Conservation (phyloP, 345 rosid genomes). For the Gynandropsis gynandra region DNA sequence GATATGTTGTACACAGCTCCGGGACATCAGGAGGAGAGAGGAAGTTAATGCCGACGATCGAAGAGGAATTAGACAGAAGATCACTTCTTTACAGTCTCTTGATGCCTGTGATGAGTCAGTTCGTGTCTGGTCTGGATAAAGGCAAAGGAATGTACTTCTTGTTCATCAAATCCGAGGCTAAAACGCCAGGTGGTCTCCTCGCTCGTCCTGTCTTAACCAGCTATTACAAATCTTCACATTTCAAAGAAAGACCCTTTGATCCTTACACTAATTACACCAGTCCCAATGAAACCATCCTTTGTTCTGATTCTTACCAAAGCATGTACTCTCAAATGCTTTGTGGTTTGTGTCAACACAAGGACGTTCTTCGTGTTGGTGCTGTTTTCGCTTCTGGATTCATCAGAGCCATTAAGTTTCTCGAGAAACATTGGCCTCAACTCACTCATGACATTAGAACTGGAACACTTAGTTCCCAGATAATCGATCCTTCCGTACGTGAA, state of each 20-base stretch:
- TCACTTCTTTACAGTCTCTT: slow-evolving; percentile 42
- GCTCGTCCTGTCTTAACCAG: slow-evolving; percentile 56
- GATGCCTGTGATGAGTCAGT: slow-evolving; percentile 62
- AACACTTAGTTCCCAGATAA: slow-evolving; percentile 33
- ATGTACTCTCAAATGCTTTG: slow-evolving; percentile 60
- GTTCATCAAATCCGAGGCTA: slow-evolving; percentile 52
- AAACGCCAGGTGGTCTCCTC: slow-evolving; percentile 46
- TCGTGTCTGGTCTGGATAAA: slow-evolving; percentile 41
- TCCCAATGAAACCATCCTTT: slow-evolving; percentile 57
- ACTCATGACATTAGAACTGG: slow-evolving; percentile 40
- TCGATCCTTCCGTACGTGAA: slow-evolving; percentile 40
- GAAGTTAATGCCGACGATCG: slow-evolving; percentile 56
- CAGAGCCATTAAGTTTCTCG: slow-evolving; percentile 51
- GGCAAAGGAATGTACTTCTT: slow-evolving; percentile 61
- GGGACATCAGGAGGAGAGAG: slow-evolving; percentile 77
- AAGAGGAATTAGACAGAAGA: slow-evolving; percentile 47
- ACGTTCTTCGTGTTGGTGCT: slow-evolving; percentile 55
- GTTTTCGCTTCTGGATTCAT: slow-evolving; percentile 64
- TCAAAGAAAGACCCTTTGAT: slow-evolving; percentile 43
- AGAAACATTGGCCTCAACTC: slow-evolving; percentile 40
- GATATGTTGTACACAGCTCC: slow-evolving; percentile 50
- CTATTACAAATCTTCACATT: slow-evolving; percentile 51
- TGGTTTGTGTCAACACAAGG: slow-evolving; percentile 42
- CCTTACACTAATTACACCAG: slow-evolving; percentile 59
- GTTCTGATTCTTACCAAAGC: slow-evolving; percentile 54